Conservation (phyloP, 352 stramenopile species). For the Globisporangium polare region DNA sequence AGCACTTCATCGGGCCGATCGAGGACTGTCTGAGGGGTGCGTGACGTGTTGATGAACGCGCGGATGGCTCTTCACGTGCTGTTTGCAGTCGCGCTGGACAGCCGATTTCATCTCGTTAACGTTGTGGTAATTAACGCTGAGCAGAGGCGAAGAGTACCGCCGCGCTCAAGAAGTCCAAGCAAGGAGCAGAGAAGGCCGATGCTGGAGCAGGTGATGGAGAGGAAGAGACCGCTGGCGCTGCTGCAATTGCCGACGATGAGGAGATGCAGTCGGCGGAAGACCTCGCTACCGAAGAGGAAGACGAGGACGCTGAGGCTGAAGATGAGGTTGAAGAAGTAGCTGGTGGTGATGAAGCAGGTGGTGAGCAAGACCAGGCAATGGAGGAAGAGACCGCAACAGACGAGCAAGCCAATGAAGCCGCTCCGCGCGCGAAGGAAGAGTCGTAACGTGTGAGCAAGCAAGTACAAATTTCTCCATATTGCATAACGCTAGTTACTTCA, state of each 20-base stretch:
- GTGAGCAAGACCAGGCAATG: conserved; percentile 2
- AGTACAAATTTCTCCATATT: conserved; percentile 8
- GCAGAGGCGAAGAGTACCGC: conserved; percentile 46
- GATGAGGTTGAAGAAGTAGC: background rate
- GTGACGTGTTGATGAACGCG: background rate
- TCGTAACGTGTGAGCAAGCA: background rate
- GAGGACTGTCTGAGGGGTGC: conserved; percentile 69
- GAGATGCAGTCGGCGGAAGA: conserved; percentile 38
- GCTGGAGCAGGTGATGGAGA: background rate
- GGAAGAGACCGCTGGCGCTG: conserved; percentile 19
- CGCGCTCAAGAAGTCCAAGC: conserved; percentile 31
- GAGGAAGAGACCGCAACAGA: conserved; percentile 1
- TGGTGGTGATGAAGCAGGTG: background rate
- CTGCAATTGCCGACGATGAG: conserved; percentile 30
- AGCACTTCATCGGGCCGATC: conserved; percentile 66
- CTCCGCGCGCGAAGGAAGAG: background rate
- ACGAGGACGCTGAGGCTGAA: background rate
- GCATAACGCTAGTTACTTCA: too few relatives aligned
- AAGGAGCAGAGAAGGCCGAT: conserved; percentile 16
- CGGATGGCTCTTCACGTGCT: too few relatives aligned
- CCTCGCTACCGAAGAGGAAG: conserved; percentile 6
- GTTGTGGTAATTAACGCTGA: background rate
- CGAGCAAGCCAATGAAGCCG: background rate
- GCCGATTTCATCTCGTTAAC: too few relatives aligned
- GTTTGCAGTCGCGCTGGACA: too few relatives aligned